phyloP scores from a whole-genome alignment of 2,329 filamentous ascomycete genomes.

The Epichloe sp. region DNA sequence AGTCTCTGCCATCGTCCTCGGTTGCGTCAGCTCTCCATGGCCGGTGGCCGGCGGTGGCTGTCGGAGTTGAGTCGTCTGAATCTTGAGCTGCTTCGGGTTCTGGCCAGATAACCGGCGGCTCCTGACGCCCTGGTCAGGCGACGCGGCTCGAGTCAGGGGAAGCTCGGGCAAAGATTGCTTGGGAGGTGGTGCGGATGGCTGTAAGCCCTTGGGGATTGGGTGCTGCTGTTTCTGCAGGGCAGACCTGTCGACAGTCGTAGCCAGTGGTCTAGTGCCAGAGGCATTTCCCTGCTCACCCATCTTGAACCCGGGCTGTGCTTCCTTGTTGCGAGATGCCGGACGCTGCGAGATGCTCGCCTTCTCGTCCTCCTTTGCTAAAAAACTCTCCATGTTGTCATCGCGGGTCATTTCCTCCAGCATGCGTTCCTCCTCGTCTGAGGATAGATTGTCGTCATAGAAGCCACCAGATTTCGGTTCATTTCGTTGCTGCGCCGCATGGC shows the following conservation, averaged over 20 bases:
- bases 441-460: slow-evolving; percentile 46
- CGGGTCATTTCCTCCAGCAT: slow-evolving; percentile 79
- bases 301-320: slow-evolving; percentile 69
- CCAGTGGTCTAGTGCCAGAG: slow-evolving; percentile 40
- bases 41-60: slow-evolving; percentile 10
- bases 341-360: slow-evolving; percentile 38
- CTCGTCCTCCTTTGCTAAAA: slow-evolving; percentile 43
- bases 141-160: slow-evolving; percentile 20
- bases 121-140: slow-evolving; percentile 44
- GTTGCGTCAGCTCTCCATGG: slow-evolving; percentile 1
- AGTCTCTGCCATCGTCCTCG: slow-evolving; percentile 5
- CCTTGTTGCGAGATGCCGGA: slow-evolving; percentile 58
- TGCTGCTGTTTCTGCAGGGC: slow-evolving; percentile 7
- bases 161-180: slow-evolving; percentile 32
- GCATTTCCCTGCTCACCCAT: slow-evolving; percentile 36
- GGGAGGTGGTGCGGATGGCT: slow-evolving; percentile 33
- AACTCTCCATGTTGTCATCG: slow-evolving; percentile 72
- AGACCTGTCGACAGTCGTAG: slow-evolving; percentile 55
- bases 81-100: slow-evolving; percentile 72
- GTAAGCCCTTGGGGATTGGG: slow-evolving; percentile 8
- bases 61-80: slow-evolving; percentile 51
- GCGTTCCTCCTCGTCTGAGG: slow-evolving; percentile 60
- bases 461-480: slow-evolving; percentile 29
- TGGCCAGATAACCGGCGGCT: slow-evolving; percentile 69
- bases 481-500: slow-evolving; percentile 18